These are phyloP conservation scores for Scheffersomyces cryptocercus DNA, from an alignment of 1,139 yeast genomes.

Conservation along the genomic window DNA sequence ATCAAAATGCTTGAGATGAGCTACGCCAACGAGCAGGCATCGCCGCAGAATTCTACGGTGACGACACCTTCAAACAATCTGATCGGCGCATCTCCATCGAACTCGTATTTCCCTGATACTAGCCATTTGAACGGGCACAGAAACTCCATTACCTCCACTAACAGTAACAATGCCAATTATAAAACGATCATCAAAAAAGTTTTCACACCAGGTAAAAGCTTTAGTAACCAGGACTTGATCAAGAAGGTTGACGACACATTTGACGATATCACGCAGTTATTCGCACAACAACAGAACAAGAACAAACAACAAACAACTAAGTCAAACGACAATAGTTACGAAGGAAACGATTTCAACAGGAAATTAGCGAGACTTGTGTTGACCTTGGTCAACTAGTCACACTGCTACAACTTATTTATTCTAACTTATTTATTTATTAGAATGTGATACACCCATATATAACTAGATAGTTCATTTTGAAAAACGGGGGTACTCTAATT, in stretches of 20 bases:
- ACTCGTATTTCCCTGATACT: background rate
- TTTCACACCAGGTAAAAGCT: constrained; percentile 34
- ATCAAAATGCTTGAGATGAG: constrained; percentile 53
- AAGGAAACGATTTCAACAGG: constrained; percentile 17
- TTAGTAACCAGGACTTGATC: constrained; percentile 33
- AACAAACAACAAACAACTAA: constrained; percentile 1
- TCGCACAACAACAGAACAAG: constrained; percentile 12
- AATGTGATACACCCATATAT: too few relatives aligned
- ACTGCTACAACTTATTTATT: background rate
- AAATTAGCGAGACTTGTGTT: constrained; percentile 18
- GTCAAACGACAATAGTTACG: constrained; percentile 1
- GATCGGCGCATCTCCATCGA: background rate
- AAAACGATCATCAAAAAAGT: constrained; percentile 40
- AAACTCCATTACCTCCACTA: background rate
- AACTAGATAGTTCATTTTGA: too few relatives aligned
- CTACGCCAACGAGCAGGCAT: constrained; percentile 8
- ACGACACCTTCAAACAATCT: background rate
- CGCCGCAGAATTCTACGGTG: background rate
- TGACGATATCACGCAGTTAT: constrained; percentile 28
- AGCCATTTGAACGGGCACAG: background rate
- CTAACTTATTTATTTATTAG: background rate
- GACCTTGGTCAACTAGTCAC: background rate
- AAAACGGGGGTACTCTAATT: too few relatives aligned
- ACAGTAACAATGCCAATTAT: constrained; percentile 21
- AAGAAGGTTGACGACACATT: constrained; percentile 24